Percentiles rank a stretch among this genome's conserved stretches.
Evolutionary conservation across 2,329 filamentous ascomycete genomes (phyloP).

Genomic region (Fusarium sterilihyphosum): DNA sequence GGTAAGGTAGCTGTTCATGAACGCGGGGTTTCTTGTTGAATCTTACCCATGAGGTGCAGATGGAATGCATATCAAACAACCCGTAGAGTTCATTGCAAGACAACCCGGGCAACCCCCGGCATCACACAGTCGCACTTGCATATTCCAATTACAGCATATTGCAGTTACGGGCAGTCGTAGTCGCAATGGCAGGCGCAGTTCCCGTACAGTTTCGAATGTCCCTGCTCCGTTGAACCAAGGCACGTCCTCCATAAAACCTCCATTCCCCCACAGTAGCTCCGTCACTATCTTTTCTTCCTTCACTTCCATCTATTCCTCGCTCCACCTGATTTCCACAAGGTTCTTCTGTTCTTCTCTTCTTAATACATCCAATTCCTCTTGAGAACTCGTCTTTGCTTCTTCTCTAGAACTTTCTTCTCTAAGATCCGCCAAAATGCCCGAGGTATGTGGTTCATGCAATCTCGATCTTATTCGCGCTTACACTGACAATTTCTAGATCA

Average conservation of each 20-base stretch:
- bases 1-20: constrained; percentile 1
- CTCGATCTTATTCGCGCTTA: neutral
- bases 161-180: neutral
- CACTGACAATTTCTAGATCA: constrained; percentile 58
- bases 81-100: neutral
- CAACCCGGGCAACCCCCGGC: constrained; percentile 10
- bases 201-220: neutral
- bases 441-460: constrained; percentile 39
- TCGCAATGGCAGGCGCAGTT: neutral
- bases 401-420: neutral
- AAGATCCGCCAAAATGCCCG: constrained; percentile 46
- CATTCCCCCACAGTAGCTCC: constrained; percentile 26
- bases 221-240: constrained; percentile 21
- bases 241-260: constrained; percentile 57
- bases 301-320: constrained; percentile 2
- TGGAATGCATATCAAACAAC: constrained; percentile 9
- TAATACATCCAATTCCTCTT: constrained; percentile 14
- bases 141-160: constrained; percentile 16
- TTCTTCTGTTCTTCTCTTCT: constrained; percentile 17
- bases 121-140: constrained; percentile 25
- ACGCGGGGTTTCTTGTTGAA: constrained; percentile 27
- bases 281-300: constrained; percentile 17
- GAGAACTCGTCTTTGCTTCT: neutral
- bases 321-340: constrained; percentile 15
- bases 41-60: constrained; percentile 27